phyloP scores from a whole-genome alignment of 345 rosid species.

The Angophora floribunda region DNA sequence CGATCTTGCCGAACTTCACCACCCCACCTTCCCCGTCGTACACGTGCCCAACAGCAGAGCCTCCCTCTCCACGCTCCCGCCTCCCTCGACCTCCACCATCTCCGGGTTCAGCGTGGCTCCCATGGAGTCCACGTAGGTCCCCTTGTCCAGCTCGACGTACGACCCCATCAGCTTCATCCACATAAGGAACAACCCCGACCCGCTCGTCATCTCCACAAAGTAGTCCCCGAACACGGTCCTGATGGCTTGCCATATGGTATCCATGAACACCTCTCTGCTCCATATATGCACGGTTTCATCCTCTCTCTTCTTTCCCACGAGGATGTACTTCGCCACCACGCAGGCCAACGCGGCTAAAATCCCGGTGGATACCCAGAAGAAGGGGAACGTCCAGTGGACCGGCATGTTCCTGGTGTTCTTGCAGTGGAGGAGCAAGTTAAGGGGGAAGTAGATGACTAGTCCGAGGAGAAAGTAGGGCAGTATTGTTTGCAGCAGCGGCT shows the following conservation, averaged over 20 bases:
- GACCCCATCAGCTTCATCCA: conserved; percentile 63
- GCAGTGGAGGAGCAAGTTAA: conserved; percentile 15
- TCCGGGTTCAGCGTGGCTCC: conserved; percentile 57
- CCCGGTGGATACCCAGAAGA: conserved; percentile 49
- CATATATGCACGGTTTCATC: conserved; percentile 32
- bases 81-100: conserved; percentile 54
- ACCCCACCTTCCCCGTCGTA: conserved; percentile 54
- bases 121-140: conserved; percentile 42
- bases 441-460: conserved; percentile 23
- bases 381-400: conserved; percentile 35
- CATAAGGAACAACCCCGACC: conserved; percentile 24
- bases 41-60: conserved; percentile 54
- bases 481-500: conserved; percentile 47
- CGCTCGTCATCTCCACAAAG: conserved; percentile 45
- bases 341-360: conserved; percentile 26
- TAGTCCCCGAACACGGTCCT: conserved; percentile 45
- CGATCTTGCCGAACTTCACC: conserved; percentile 51
- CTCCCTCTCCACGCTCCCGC: conserved; percentile 40
- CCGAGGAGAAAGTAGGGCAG: conserved; percentile 46
- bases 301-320: conserved; percentile 53
- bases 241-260: conserved; percentile 57
- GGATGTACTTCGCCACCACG: conserved; percentile 37
- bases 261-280: conserved; percentile 42
- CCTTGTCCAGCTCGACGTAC: conserved; percentile 25
- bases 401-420: conserved; percentile 13